Percentiles rank a stretch among this genome's conserved stretches.
Conservation (phyloP, 2,329 filamentous ascomycete genomes). For the Xylariaceae sp. region DNA sequence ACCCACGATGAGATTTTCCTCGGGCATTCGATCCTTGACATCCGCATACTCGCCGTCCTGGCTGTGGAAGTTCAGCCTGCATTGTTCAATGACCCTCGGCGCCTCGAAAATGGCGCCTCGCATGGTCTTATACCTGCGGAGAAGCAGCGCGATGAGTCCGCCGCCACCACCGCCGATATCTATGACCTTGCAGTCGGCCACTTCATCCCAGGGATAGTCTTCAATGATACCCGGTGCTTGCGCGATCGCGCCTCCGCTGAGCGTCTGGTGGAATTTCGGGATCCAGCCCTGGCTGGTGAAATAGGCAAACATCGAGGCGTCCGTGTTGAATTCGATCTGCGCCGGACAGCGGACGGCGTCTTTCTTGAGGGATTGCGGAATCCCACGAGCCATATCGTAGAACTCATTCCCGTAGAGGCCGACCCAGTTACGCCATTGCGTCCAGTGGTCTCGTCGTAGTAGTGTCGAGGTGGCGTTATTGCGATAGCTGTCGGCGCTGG, state of each 20-base stretch:
- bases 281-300: slow-evolving; percentile 33
- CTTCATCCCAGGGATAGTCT: slow-evolving; percentile 39
- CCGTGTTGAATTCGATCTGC: slow-evolving; percentile 38
- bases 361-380: slow-evolving; percentile 29
- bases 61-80: slow-evolving; percentile 23
- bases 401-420: slow-evolving; percentile 39
- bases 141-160: slow-evolving; percentile 32
- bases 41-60: slow-evolving; percentile 31
- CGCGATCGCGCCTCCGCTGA: slow-evolving; percentile 35
- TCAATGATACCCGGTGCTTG: slow-evolving; percentile 36
- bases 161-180: slow-evolving; percentile 40
- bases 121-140: slow-evolving; percentile 30
- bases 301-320: slow-evolving; percentile 37
- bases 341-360: slow-evolving; percentile 29
- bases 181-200: slow-evolving; percentile 30
- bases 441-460: slow-evolving; percentile 37
- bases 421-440: slow-evolving; percentile 41
- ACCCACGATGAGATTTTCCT: slow-evolving; percentile 30
- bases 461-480: slow-evolving; percentile 35
- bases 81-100: slow-evolving; percentile 32
- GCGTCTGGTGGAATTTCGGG: slow-evolving; percentile 32
- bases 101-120: slow-evolving; percentile 34
- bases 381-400: slow-evolving; percentile 39
- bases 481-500: slow-evolving; percentile 24
- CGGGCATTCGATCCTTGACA: slow-evolving; percentile 27